phyloP scores from a whole-genome alignment of 768 basidiomycete species.

The Kwoniella sp. region DNA sequence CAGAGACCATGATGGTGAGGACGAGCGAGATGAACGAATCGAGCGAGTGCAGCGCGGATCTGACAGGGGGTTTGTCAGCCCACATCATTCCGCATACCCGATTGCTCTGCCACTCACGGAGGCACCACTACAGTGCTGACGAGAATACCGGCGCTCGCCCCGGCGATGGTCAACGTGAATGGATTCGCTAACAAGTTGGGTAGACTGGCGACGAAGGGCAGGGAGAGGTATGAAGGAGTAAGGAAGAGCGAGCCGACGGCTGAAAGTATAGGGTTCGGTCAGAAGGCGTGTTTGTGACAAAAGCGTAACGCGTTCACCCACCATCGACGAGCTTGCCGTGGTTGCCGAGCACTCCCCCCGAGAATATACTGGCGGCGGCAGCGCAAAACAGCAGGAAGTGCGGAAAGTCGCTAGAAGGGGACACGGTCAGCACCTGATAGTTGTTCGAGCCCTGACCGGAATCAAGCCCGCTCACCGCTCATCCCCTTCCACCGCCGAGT shows the following conservation, averaged over 20 bases:
- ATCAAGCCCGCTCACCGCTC: constrained; percentile 35
- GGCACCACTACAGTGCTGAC: constrained; percentile 58
- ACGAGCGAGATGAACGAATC: constrained; percentile 80
- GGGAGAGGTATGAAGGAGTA: constrained; percentile 18
- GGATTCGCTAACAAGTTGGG: constrained; percentile 64
- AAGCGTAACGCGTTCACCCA: constrained; percentile 14
- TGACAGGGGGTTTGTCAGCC: background rate
- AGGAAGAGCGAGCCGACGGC: constrained; percentile 46
- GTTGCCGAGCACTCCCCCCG: constrained; percentile 46
- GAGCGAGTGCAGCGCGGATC: constrained; percentile 53
- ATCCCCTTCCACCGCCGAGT: constrained; percentile 47
- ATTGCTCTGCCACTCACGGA: constrained; percentile 57
- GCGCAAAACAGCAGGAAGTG: constrained; percentile 33
- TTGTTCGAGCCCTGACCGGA: too few species aligned
- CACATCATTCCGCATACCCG: too few species aligned
- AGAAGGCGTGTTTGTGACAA: background rate
- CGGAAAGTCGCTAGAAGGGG: constrained; percentile 34
- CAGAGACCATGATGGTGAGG: constrained; percentile 72
- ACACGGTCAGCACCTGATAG: too few species aligned
- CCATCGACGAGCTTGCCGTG: constrained; percentile 52
- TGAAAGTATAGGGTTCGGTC: constrained; percentile 13
- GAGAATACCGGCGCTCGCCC: constrained; percentile 60
- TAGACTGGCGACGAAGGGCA: constrained; percentile 16
- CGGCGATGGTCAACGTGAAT: constrained; percentile 63
- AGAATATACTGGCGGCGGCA: constrained; percentile 33